Evolutionary conservation across 1,284 basidiomycete genomes (phyloP).

Genomic region (Malassezia globosa): DNA sequence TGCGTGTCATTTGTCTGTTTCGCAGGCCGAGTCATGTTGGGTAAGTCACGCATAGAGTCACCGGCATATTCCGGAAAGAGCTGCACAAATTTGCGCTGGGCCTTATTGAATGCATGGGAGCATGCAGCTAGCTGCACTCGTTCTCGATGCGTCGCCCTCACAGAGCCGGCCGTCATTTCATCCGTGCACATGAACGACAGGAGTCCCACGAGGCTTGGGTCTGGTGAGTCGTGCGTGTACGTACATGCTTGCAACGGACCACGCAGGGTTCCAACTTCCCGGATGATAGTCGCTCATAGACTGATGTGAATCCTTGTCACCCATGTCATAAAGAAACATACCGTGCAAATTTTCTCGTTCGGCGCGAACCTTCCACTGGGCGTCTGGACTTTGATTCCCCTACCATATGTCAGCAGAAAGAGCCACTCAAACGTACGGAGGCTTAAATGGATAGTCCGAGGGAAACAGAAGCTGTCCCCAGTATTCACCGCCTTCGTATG

Average conservation of each 20-base stretch:
- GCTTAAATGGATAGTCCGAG: constrained; percentile 57
- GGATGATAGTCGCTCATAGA: constrained; percentile 60
- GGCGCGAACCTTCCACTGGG: constrained; percentile 85
- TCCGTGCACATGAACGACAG: constrained; percentile 91
- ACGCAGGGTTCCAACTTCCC: constrained; percentile 75
- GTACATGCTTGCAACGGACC: constrained; percentile 82
- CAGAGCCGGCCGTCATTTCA: constrained; percentile 87
- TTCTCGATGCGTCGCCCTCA: constrained; percentile 67
- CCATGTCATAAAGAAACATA: constrained; percentile 1
- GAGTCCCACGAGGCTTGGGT: constrained; percentile 67
- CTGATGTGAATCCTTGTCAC: not conserved
- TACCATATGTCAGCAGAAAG: constrained; percentile 3
- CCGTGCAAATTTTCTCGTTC: constrained; percentile 67
- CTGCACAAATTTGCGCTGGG: constrained; percentile 59
- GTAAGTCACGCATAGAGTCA: constrained; percentile 24
- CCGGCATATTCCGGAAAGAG: constrained; percentile 39
- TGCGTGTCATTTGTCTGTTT: not conserved
- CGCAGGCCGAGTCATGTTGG: constrained; percentile 31
- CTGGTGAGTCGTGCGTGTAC: not conserved
- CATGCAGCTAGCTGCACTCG: constrained; percentile 65
- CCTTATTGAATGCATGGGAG: constrained; percentile 74
- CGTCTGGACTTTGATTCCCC: constrained; percentile 90
- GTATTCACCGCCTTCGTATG: constrained; percentile 83
- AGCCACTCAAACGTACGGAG: constrained; percentile 51
- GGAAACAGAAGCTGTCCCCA: constrained; percentile 58